Percentiles rank a stretch among this genome's conserved stretches.
Evolutionary conservation across 2,329 filamentous ascomycete genomes (phyloP).

Genomic region (Claviceps cyperi): DNA sequence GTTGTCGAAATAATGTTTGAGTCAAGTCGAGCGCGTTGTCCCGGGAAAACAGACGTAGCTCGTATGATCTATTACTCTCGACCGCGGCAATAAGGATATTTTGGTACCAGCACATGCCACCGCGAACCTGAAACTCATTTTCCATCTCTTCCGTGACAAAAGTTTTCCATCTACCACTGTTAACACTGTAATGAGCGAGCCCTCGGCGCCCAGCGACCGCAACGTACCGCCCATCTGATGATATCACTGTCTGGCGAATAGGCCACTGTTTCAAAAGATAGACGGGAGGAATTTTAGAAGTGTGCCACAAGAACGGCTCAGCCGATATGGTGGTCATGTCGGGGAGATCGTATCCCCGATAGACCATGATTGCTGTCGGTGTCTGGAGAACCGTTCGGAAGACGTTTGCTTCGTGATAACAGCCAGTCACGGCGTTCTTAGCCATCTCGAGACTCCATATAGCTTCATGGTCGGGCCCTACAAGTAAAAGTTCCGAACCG

Average conservation of each 20-base stretch:
- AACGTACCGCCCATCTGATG: constrained; percentile 82
- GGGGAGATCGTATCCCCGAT: constrained; percentile 81
- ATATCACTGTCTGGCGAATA: constrained; percentile 74
- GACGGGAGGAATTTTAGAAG: constrained; percentile 65
- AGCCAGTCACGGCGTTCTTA: constrained; percentile 81
- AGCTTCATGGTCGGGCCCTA: constrained; percentile 55
- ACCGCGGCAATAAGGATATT: constrained; percentile 88
- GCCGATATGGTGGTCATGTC: constrained; percentile 85
- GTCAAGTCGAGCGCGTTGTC: constrained; percentile 64
- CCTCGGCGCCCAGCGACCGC: constrained; percentile 90
- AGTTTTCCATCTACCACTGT: constrained; percentile 89
- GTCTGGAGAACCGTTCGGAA: constrained; percentile 82
- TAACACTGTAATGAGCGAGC: constrained; percentile 87
- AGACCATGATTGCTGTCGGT: constrained; percentile 76
- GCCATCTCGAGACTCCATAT: constrained; percentile 87
- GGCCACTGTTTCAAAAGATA: constrained; percentile 93
- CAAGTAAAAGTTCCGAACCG: constrained; percentile 71
- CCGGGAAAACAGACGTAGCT: constrained; percentile 84
- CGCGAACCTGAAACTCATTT: constrained; percentile 81
- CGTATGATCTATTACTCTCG: constrained; percentile 69
- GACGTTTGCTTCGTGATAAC: constrained; percentile 82
- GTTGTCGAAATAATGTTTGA: constrained; percentile 61
- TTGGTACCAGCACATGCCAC: constrained; percentile 98
- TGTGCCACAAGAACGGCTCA: constrained; percentile 91
- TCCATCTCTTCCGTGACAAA: constrained; percentile 72